Percentiles rank a stretch among this genome's conserved stretches.
These are phyloP conservation scores for Penicillium decumbens DNA, from an alignment of 2,329 filamentous ascomycete genomes.

Conservation along the genomic window DNA sequence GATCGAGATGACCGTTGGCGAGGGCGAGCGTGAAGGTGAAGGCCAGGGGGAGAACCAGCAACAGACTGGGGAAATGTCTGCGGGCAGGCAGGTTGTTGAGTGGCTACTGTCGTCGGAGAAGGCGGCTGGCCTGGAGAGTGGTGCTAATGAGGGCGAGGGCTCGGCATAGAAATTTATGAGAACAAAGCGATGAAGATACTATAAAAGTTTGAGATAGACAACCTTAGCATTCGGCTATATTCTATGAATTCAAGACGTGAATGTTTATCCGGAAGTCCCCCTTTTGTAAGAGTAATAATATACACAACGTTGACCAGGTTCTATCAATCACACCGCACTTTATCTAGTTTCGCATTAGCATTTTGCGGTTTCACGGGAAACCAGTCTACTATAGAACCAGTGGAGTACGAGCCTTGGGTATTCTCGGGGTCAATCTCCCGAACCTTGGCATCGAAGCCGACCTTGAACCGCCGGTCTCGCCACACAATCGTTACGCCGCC, in stretches of 20 bases:
- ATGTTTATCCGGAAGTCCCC: neutral
- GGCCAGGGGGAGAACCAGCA: slow-evolving; percentile 2
- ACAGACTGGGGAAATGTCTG: slow-evolving; percentile 26
- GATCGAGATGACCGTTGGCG: slow-evolving; percentile 26
- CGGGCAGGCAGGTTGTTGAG: slow-evolving; percentile 41
- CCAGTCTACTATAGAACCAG: slow-evolving; percentile 12
- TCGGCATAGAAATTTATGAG: slow-evolving; percentile 15
- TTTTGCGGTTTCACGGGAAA: slow-evolving; percentile 8
- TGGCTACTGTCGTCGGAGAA: slow-evolving; percentile 41
- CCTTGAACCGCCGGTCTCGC: slow-evolving; percentile 77
- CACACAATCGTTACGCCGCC: slow-evolving; percentile 84
- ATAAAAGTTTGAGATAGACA: slow-evolving; percentile 17
- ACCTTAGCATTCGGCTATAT: neutral
- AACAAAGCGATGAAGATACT: slow-evolving; percentile 1
- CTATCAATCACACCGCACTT: slow-evolving; percentile 20
- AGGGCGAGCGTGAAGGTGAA: slow-evolving; percentile 14
- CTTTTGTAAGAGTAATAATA: neutral
- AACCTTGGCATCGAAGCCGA: slow-evolving; percentile 80
- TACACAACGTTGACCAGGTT: slow-evolving; percentile 6
- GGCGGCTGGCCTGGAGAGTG: slow-evolving; percentile 32
- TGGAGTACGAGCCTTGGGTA: slow-evolving; percentile 24
- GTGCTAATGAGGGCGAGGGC: slow-evolving; percentile 23
- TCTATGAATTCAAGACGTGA: neutral
- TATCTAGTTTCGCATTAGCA: slow-evolving; percentile 5
- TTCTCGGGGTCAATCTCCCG: slow-evolving; percentile 46